phyloP scores from a whole-genome alignment of 331 rosid species.

The Ulmus americana region DNA sequence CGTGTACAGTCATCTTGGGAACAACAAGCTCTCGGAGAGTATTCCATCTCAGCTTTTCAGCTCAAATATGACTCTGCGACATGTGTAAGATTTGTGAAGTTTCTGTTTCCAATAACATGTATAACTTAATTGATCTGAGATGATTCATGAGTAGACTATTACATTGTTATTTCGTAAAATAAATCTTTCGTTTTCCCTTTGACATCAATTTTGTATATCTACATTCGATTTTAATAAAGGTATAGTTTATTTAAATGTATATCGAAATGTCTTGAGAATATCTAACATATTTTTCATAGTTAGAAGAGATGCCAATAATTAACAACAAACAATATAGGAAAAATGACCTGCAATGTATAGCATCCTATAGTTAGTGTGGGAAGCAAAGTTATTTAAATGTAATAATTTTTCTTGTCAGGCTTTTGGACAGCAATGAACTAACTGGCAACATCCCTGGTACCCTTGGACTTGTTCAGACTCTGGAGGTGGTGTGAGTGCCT shows the following conservation, averaged over 20 bases:
- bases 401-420: conserved; percentile 30
- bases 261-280: neutral
- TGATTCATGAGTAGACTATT: neutral
- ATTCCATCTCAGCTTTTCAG: conserved; percentile 49
- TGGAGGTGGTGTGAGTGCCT: conserved; percentile 55
- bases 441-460: conserved; percentile 50
- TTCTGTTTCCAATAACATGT: neutral
- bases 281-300: neutral
- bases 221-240: too few relatives aligned
- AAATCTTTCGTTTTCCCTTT: too few relatives aligned
- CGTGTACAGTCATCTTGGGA: conserved; percentile 54
- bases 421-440: conserved; percentile 46
- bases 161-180: too few relatives aligned
- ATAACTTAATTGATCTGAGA: neutral
- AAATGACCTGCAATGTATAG: neutral
- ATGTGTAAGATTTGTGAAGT: conserved; percentile 41
- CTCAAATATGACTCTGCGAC: conserved; percentile 44
- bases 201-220: too few relatives aligned
- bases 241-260: neutral
- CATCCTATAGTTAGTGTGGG: neutral
- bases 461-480: conserved; percentile 41
- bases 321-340: neutral
- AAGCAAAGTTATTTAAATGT: neutral
- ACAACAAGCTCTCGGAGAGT: conserved; percentile 43
- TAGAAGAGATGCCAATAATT: neutral